Evolutionary conservation across 2,329 filamentous ascomycete species (phyloP).

Genomic region (Sclerotinia spermophila): DNA sequence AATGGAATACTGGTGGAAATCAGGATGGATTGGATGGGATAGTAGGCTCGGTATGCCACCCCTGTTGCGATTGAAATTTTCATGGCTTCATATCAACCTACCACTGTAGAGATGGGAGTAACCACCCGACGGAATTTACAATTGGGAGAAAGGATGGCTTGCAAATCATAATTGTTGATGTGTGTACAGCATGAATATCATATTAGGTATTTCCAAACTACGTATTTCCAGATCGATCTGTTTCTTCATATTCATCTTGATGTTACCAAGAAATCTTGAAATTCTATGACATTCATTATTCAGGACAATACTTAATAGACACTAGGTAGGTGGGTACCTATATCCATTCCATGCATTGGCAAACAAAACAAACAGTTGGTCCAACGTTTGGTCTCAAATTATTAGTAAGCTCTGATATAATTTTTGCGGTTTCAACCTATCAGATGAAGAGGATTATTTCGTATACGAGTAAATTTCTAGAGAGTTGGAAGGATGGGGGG

Average conservation of each 20-base stretch:
- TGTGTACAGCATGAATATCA: neutral
- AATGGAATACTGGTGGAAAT: neutral
- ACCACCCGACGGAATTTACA: neutral
- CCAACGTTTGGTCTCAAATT: neutral
- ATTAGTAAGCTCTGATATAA: neutral
- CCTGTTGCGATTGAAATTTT: constrained; percentile 10
- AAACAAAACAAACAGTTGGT: neutral
- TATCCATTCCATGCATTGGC: neutral
- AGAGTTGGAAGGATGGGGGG: neutral
- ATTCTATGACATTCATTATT: no score
- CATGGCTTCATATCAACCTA: constrained; percentile 7
- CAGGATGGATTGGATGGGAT: constrained; percentile 8
- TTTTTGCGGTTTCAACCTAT: neutral
- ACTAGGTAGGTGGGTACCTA: neutral
- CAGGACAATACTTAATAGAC: neutral
- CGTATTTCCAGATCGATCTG: neutral
- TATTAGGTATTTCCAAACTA: neutral
- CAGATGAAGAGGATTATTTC: neutral
- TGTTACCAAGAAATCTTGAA: neutral
- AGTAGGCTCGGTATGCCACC: constrained; percentile 2
- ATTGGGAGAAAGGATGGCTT: neutral
- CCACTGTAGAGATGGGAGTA: constrained; percentile 1
- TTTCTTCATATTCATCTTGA: neutral
- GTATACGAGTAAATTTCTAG: neutral
- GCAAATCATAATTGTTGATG: constrained; percentile 7